Base-by-base conservation (phyloP, 768 basidiomycete genomes). In the Rhizopogon roseolus region DNA sequence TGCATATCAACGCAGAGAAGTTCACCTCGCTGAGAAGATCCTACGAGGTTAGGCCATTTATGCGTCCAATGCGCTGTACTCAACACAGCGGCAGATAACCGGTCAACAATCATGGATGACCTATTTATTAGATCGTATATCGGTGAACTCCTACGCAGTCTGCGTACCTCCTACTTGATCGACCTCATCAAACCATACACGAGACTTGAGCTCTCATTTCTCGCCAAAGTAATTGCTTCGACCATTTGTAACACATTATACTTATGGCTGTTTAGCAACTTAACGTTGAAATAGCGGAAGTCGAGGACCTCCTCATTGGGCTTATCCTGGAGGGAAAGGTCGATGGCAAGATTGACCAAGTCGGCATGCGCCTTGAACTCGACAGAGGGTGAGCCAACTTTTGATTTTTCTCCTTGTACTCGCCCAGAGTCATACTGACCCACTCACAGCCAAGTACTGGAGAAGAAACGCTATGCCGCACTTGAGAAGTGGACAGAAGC, bases 141-240 rank as follows among this genome's bases (percentile, higher is more conserved):
- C 50, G 95, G 94, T 57, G 97, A 98, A 69, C 85, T 99, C 17
- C 79, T 99, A 55, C 88, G 90, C 49, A 95, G 93, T 65, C 73
- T 99, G 54, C 81, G 97, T 6, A 98, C 97, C 0, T 93, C 96
- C 64, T 99, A 98, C 66, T 82, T 99, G 60, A 93, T 98, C 60
- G 97, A 98, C 65, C 83, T 98, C 56, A 97, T 98, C 76, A 96
- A 95, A 68, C 95, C 97, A 7, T 99, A 99, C 73, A 95, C 92
- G 1, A 81, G 96, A 32, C 79, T 99, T 29, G 96, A 98, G 68
- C 78, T 98, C 40, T 81, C 87, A 17, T 97, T 95, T 79, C 81
- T 99, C 5, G 94, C 92, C 34, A 92, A 90, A 78, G 95, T 90
- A 57, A 46, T 74, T 63, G 34, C 36, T 25, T 48, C 14, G 37